Evolutionary conservation across 306 rosid species (phyloP), one percentile per base, ranked within the genome.

Genomic region (Inga laurina): DNA sequence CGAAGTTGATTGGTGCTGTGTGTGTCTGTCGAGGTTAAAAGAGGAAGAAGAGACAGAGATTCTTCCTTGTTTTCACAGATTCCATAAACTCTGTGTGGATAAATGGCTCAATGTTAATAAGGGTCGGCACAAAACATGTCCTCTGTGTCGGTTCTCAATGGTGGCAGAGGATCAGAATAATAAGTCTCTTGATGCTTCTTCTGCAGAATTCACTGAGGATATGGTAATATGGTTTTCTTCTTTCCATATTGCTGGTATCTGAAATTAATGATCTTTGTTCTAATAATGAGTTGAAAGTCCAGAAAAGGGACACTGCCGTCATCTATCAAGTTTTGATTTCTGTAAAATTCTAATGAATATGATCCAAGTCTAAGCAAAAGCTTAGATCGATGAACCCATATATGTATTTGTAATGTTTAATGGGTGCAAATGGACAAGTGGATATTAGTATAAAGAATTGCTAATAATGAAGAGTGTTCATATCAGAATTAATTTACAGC

Each of bases 201-300:
- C 86, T 64, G 68, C 85, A 13, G 91, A 92, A 84, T 89, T 93
- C 65, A 89, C 97, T 0, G 99, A 96, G 32, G 99, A 96, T 54
- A 93, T 92, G 97, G 57, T 91, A 37, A 91, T 93, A 6, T 96
- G 97, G 90, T 96, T 92, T 85, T 93, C 98, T 83, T 96, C 97
- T 79, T 96, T 93, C 79, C 99, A 96, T 77, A 83, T 90, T 62
- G 87, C 98, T 76, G 99, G 97, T 74, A 90, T 91, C 89, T 93
- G 79, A 87, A 54, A 59, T 16, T 68, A 51, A 51, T 7, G 1
- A 56, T 5, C 62, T 56, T 56, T 1, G 11, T 57, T 9, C 14
- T 78, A 48, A 32, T 59, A 14, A 24, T 24, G 30, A 44, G 35
- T 22, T 44, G 12, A 39, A 37, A 27, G 76, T 44, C 76, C 76